Evolutionary conservation across 345 rosid species (phyloP), one percentile per base, ranked within the genome.

Genomic region (Balakata baccata): DNA sequence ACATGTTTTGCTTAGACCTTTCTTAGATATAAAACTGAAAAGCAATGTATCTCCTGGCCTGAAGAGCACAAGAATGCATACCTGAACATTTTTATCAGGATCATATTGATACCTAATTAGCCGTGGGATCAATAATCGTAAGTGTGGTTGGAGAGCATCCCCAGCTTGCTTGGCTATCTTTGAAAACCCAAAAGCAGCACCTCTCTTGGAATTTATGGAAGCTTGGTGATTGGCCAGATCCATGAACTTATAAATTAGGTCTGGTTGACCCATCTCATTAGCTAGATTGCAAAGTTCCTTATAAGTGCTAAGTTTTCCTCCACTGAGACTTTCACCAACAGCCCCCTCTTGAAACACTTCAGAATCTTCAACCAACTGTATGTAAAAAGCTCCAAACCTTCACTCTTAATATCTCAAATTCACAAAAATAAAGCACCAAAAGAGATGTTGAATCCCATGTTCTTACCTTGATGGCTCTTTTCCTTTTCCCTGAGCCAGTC

Each of bases 261-360:
- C 98, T 20, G 97, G 98, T 80, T 94, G 98, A 65, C 98, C 98
- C 97, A 94, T 94, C 89, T 94, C 98, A 87, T 92, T 94, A 71
- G 98, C 98, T 51, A 94, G 87, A 83, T 74, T 89, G 84, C 97
- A 94, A 22, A 94, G 95, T 86, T 90, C 97, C 86, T 94, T 94
- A 74, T 94, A 92, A 52, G 98, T 94, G 87, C 90, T 86, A 75
- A 94, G 92, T 80, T 92, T 94, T 70, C 92, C 97, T 51, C 98
- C 98, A 85, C 79, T 81, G 37, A 83, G 88, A 85, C 91, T 86
- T 82, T 89, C 92, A 49, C 98, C 95, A 63, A 94, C 84, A 79
- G 90, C 70, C 63, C 97, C 98, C 77, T 90, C 97, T 85, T 90
- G 98, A 76, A 94, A 92, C 71, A 92, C 97, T 84, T 94, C 97